Evolutionary conservation across 805 yeast genomes (phyloP), one percentile per base, ranked within the genome.

Genomic region (Priceomyces medius): DNA sequence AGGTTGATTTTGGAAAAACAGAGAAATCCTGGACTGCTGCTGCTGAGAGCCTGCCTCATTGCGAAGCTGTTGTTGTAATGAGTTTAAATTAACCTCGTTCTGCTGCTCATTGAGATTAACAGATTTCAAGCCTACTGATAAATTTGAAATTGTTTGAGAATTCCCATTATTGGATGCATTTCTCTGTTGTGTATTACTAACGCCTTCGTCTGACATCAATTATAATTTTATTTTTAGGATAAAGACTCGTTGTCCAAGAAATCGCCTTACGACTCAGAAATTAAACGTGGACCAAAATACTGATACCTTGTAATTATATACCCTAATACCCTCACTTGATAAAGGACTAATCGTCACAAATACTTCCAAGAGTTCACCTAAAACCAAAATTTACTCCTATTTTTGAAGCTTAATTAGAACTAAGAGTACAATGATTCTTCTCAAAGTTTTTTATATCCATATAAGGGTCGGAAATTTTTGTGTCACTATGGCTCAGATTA

Each of bases 1-100:
- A 8, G 96, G 95, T 50, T 82, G 85, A 55, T 83, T 81, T 49
- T 77, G 79, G 58, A 88, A 84, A 59, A 87, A 88, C 47, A 77
- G 73, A 20, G 84, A 74, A 39, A 88, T 77, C 47, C 95, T 68
- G 17, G 84, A 71, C 48, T 76, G 66, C 50, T 63, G 64, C 55
- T 64, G 64, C 36, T 63, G 51, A 13, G 53, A 61, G 17, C 71
- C 47, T 31, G 73, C 68, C 43, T 69, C 76, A 44, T 59, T 62
- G 38, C 70, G 70, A 40, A 74, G 64, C 43, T 69, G 71, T 46
- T 71, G 77, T 51, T 73, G 75, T 50, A 69, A 66, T 41, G 66
- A 58, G 46, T 58, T 65, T 37, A 68, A 50, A 51, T 67, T 68
- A 35, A 64, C 69, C 43, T 71, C 73, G 31, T 71, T 65, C 26